These are phyloP conservation scores for Aspergillus intermedius DNA, from an alignment of 2,329 filamentous ascomycete species.

Conservation along the genomic window DNA sequence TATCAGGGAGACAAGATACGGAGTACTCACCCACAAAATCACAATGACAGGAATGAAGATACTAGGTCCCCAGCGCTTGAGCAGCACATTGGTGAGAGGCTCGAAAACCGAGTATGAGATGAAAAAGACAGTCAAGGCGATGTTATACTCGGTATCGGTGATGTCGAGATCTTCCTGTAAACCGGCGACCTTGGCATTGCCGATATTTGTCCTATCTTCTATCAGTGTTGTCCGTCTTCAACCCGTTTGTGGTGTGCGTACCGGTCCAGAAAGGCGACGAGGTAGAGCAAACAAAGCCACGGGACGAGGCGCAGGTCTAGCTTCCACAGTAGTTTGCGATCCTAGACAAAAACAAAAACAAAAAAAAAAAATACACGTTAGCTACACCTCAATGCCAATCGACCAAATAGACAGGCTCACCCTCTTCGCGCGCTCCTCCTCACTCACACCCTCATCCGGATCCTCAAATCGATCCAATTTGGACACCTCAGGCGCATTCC, in stretches of 20 bases:
- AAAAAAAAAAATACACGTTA: background rate
- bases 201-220: conserved; percentile 59
- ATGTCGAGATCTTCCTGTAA: conserved; percentile 56
- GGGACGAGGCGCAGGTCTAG: conserved; percentile 41
- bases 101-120: conserved; percentile 77
- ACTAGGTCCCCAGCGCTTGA: conserved; percentile 69
- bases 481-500: conserved; percentile 3
- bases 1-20: background rate
- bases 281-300: conserved; percentile 42
- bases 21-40: conserved; percentile 44
- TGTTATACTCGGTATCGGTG: conserved; percentile 62
- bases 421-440: conserved; percentile 55
- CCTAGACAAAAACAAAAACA: conserved; percentile 20
- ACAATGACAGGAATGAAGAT: conserved; percentile 79
- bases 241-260: conserved; percentile 3
- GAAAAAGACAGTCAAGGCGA: conserved; percentile 76
- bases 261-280: conserved; percentile 38
- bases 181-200: conserved; percentile 60
- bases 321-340: conserved; percentile 40
- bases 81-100: conserved; percentile 65
- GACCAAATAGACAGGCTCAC: conserved; percentile 38
- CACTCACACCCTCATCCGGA: conserved; percentile 59
- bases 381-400: background rate
- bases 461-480: conserved; percentile 33
- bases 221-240: background rate